Conservation (phyloP, 257 asterid genomes). For the Leonotis leonurus region DNA sequence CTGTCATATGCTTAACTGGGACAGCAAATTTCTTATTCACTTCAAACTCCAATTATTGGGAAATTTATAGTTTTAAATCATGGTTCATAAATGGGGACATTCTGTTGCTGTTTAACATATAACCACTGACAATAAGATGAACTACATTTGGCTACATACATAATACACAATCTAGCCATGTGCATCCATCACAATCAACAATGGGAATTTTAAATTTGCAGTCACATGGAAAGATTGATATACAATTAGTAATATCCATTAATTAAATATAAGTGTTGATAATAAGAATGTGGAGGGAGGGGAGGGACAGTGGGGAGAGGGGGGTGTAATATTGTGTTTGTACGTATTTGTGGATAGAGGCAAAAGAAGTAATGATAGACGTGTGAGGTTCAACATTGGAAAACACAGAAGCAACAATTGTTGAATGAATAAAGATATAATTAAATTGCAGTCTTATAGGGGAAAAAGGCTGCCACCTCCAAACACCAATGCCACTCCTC, state of each 20-base stretch:
- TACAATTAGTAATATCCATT: background rate
- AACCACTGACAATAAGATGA: background rate
- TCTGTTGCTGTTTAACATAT: background rate
- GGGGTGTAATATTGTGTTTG: conserved; percentile 7
- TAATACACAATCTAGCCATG: conserved; percentile 15
- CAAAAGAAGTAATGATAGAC: conserved; percentile 14
- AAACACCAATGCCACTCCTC: conserved; percentile 13
- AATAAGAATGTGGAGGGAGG: background rate
- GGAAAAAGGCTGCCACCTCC: conserved; percentile 22
- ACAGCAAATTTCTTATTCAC: background rate
- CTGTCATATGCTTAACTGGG: background rate
- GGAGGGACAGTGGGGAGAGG: background rate
- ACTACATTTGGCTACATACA: background rate
- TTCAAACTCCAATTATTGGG: background rate
- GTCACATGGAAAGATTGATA: conserved; percentile 3
- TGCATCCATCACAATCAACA: conserved; percentile 2
- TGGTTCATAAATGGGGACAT: background rate
- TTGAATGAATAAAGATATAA: background rate
- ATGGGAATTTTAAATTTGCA: background rate
- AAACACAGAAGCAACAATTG: conserved; percentile 10
- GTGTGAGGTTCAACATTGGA: conserved; percentile 28
- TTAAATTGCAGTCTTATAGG: conserved; percentile 14
- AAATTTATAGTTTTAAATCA: background rate
- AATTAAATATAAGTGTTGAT: rapidly evolving
- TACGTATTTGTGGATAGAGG: conserved; percentile 14